Evolutionary conservation across 495 filamentous ascomycete genomes (phyloP).

Genomic region (Friedmanniomyces endolithicus): DNA sequence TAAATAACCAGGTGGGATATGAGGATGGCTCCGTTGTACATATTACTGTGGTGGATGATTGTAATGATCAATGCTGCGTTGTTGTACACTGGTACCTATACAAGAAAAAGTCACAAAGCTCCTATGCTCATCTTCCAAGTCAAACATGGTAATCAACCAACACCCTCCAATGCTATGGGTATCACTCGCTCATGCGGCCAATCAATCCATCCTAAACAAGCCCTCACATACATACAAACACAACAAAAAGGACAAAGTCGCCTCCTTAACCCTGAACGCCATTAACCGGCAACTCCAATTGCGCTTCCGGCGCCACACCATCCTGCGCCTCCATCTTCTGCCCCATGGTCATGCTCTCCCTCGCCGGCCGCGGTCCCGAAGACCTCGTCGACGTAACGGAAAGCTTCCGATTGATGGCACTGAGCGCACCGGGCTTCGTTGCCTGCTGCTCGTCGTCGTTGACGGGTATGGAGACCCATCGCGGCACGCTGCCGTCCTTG

Average conservation of each 20-base stretch:
- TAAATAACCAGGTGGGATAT: too few species aligned
- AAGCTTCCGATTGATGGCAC: background rate
- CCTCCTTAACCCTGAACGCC: background rate
- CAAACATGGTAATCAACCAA: background rate
- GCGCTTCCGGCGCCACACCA: background rate
- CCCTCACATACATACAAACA: background rate
- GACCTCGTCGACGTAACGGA: background rate
- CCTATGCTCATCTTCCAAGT: too few species aligned
- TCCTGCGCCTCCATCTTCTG: slow-evolving; percentile 11
- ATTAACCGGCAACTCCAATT: background rate
- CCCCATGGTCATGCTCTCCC: slow-evolving; percentile 14
- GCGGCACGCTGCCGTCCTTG: background rate
- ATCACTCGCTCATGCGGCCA: background rate
- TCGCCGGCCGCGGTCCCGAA: background rate
- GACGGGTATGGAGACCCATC: slow-evolving; percentile 7
- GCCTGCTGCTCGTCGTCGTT: slow-evolving; percentile 1
- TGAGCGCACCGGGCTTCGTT: background rate
- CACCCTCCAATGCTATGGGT: background rate
- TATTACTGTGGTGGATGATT: too few species aligned
- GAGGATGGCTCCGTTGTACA: too few species aligned
- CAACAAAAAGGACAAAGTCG: background rate
- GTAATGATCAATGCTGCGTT: too few species aligned
- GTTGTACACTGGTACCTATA: too few species aligned
- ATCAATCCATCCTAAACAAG: background rate
- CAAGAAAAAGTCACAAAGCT: too few species aligned